These are phyloP conservation scores for Phytophthora pinifolia DNA, from an alignment of 352 stramenopile species.

Conservation along the genomic window DNA sequence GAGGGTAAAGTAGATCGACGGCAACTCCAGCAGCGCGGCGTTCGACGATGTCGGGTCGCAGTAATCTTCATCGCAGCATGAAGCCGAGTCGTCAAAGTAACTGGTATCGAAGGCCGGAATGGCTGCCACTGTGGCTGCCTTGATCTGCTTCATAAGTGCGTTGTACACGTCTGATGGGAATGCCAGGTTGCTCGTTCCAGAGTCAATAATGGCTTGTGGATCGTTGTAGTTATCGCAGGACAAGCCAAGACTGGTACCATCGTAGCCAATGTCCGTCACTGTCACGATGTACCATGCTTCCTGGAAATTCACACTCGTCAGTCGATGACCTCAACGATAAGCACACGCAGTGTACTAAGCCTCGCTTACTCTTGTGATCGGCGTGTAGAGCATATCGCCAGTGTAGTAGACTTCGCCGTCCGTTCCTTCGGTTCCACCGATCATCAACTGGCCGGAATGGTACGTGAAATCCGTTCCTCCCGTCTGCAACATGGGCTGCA, in stretches of 20 bases:
- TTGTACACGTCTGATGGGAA: conserved; percentile 80
- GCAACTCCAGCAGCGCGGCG: conserved; percentile 57
- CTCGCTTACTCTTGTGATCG: conserved; percentile 51
- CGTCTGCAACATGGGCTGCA: conserved; percentile 60
- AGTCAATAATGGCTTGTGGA: conserved; percentile 80
- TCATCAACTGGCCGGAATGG: conserved; percentile 61
- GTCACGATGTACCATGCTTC: conserved; percentile 84
- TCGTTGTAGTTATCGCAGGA: conserved; percentile 73
- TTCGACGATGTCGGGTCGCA: conserved; percentile 61
- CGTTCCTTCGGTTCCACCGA: conserved; percentile 62
- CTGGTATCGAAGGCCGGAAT: conserved; percentile 64
- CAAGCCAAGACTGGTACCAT: conserved; percentile 56
- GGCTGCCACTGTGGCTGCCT: conserved; percentile 48
- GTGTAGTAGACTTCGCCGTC: conserved; percentile 61
- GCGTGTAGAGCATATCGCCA: conserved; percentile 77
- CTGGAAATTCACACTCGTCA: conserved; percentile 20
- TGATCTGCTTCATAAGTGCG: conserved; percentile 68
- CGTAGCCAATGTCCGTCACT: conserved; percentile 72
- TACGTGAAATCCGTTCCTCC: conserved; percentile 44
- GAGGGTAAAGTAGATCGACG: conserved; percentile 79
- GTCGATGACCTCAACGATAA: neutral
- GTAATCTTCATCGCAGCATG: conserved; percentile 69
- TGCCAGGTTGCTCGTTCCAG: conserved; percentile 79
- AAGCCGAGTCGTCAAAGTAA: conserved; percentile 72
- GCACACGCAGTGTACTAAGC: neutral